Conservation (phyloP, 257 asterid species). For the Plantago elongata region DNA sequence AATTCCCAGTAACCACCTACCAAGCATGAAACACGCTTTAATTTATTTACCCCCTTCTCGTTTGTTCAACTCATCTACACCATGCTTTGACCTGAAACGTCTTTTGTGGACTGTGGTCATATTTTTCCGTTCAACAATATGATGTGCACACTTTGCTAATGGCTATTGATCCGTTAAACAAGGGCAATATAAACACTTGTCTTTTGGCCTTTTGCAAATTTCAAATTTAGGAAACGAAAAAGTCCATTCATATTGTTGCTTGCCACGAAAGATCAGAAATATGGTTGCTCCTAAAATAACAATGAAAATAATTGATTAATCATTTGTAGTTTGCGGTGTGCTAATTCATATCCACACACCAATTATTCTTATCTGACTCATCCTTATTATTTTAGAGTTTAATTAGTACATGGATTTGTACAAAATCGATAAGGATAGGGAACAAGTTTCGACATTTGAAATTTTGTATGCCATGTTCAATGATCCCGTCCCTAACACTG, state of each 20-base stretch:
- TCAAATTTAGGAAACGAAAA: background rate
- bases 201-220: background rate
- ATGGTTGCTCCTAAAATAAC: background rate
- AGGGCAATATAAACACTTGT: background rate
- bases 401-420: background rate
- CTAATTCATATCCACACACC: background rate
- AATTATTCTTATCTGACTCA: slow-evolving; percentile 18
- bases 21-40: slow-evolving; percentile 1
- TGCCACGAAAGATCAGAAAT: background rate
- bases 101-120: background rate
- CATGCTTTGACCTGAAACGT: too few species aligned
- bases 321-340: background rate
- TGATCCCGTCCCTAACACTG: background rate
- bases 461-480: background rate
- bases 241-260: background rate
- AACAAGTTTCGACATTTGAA: background rate
- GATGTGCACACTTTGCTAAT: background rate
- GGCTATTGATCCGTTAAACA: too few species aligned
- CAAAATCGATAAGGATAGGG: background rate
- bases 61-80: background rate
- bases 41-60: background rate
- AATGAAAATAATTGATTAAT: background rate
- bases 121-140: background rate
- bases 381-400: background rate
- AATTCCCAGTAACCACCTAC: background rate